Evolutionary conservation across 1,139 yeast species (phyloP).

Genomic region (Suhomyces anneliseae): DNA sequence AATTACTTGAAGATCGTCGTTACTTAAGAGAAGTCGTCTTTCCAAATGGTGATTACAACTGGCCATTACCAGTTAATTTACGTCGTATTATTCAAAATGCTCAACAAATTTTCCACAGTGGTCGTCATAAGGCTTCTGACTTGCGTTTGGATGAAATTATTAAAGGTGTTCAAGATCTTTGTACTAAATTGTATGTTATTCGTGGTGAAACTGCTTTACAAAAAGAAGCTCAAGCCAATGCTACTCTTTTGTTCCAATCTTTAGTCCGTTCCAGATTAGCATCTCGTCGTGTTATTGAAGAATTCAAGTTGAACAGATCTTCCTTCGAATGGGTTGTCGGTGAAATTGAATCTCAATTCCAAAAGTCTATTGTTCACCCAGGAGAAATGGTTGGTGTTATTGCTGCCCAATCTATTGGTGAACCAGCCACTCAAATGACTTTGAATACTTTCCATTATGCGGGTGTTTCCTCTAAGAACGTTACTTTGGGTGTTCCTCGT

Average conservation of each 20-base stretch:
- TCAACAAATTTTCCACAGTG: slow-evolving; percentile 94
- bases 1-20: slow-evolving; percentile 72
- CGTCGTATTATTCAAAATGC: slow-evolving; percentile 97
- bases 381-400: slow-evolving; percentile 99
- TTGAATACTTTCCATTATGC: slow-evolving; percentile 99
- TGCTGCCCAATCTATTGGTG: slow-evolving; percentile 99
- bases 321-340: slow-evolving; percentile 97
- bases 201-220: slow-evolving; percentile 79
- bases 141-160: slow-evolving; percentile 82
- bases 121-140: slow-evolving; percentile 87
- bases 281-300: slow-evolving; percentile 87
- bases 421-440: slow-evolving; percentile 99
- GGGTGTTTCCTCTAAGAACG: slow-evolving; percentile 99
- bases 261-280: slow-evolving; percentile 90
- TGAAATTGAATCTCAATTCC: slow-evolving; percentile 90
- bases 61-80: slow-evolving; percentile 97
- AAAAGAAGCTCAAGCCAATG: slow-evolving; percentile 88
- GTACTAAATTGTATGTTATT: slow-evolving; percentile 68
- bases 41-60: slow-evolving; percentile 89
- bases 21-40: slow-evolving; percentile 79
- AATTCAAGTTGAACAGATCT: slow-evolving; percentile 76
- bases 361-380: slow-evolving; percentile 90
- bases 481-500: slow-evolving; percentile 99
- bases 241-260: slow-evolving; percentile 87
- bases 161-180: slow-evolving; percentile 66